Conservation (phyloP, 768 basidiomycete species). For the Cystobasidium ongulense region DNA sequence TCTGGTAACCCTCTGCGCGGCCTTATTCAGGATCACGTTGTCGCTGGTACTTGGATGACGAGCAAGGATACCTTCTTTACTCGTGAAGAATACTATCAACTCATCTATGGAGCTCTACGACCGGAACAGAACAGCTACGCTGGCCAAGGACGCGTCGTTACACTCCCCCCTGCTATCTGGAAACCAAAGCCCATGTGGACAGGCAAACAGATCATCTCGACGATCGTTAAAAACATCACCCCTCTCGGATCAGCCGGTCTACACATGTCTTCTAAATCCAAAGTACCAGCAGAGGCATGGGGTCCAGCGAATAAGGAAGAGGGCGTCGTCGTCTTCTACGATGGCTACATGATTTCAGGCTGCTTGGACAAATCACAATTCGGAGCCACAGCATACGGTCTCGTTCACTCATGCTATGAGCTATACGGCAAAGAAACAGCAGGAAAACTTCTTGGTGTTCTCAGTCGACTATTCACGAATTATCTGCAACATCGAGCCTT, state of each 20-base stretch:
- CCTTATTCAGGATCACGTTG: slow-evolving; percentile 96
- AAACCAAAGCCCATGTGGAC: slow-evolving; percentile 89
- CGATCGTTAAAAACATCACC: slow-evolving; percentile 82
- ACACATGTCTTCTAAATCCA: slow-evolving; percentile 74
- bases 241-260: slow-evolving; percentile 69
- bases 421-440: slow-evolving; percentile 83
- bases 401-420: slow-evolving; percentile 94
- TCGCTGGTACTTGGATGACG: slow-evolving; percentile 99
- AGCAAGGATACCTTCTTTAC: slow-evolving; percentile 89
- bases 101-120: slow-evolving; percentile 84
- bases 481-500: slow-evolving; percentile 94
- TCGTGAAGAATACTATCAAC: slow-evolving; percentile 89
- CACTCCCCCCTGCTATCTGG: slow-evolving; percentile 84
- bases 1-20: slow-evolving; percentile 96
- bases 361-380: slow-evolving; percentile 95
- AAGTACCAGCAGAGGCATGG: slow-evolving; percentile 61
- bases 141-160: slow-evolving; percentile 59
- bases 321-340: slow-evolving; percentile 77
- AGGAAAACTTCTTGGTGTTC: slow-evolving; percentile 80
- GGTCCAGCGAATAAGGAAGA: slow-evolving; percentile 64
- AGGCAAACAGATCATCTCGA: slow-evolving; percentile 95
- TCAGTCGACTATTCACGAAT: slow-evolving; percentile 91
- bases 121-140: slow-evolving; percentile 65
- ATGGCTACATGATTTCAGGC: slow-evolving; percentile 87
- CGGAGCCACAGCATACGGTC: slow-evolving; percentile 88